A percentile compares a stretch with the other conserved stretches of the same genome.
These are phyloP conservation scores for Yamadazyma kanchanaburiensis DNA, from an alignment of 1,139 yeast species.

Conservation along the genomic window DNA sequence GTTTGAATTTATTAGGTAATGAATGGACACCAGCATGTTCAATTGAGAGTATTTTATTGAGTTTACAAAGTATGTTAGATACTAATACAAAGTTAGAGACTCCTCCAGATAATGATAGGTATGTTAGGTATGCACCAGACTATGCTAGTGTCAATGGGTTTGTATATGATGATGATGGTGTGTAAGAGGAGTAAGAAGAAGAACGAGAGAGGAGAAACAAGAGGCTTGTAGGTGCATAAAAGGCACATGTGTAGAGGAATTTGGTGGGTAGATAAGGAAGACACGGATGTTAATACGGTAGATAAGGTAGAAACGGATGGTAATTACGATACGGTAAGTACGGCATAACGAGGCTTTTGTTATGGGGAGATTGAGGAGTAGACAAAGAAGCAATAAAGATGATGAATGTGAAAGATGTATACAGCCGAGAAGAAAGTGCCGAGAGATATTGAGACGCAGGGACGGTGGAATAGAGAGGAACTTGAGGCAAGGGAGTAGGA, in stretches of 20 bases:
- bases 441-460: too few species aligned
- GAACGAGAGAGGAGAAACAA: background rate
- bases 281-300: too few species aligned
- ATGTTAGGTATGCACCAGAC: conserved; percentile 50
- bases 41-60: conserved; percentile 49
- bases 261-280: too few species aligned
- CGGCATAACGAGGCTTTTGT: too few species aligned
- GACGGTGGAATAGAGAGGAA: too few species aligned
- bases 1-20: conserved; percentile 59
- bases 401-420: too few species aligned
- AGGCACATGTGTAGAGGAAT: too few species aligned
- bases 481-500: background rate
- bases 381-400: too few species aligned
- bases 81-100: conserved; percentile 43
- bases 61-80: conserved; percentile 64
- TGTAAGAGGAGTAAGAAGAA: conserved; percentile 9
- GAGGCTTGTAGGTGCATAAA: background rate
- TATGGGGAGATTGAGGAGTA: too few species aligned
- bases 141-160: conserved; percentile 54
- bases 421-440: too few species aligned
- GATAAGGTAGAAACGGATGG: too few species aligned
- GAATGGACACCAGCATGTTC: conserved; percentile 76
- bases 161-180: conserved; percentile 54
- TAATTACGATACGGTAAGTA: too few species aligned
- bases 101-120: conserved; percentile 54